Evolutionary conservation across 108 stramenopile species (phyloP), one percentile per base, ranked within the genome.

Genomic region (Nitzschia sp.): DNA sequence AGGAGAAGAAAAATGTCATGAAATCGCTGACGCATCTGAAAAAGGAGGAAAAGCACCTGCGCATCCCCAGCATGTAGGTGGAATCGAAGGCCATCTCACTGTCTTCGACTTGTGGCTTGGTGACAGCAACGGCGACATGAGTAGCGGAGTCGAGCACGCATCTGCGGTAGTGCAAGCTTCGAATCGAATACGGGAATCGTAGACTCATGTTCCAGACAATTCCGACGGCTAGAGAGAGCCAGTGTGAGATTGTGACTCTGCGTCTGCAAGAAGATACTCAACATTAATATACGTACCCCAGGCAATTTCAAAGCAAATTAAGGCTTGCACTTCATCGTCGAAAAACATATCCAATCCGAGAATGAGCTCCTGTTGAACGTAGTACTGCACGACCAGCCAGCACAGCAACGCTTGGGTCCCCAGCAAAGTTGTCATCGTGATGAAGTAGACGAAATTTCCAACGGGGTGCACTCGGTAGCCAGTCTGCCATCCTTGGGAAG

Each of bases 301-400:
- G 3, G 71, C 69, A 23, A 89, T 75, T 54, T 71, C 76, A 70
- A 84, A 84, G 13, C 74, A 80, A 57, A 62, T 57, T 30, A 88
- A 66, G 26, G 79, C 82, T 75, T 88, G 82, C 13, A 66, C 36
- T 61, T 89, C 88, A 19, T 81, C 54, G 29, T 74, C 66, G 46
- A 88, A 62, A 31, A 78, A 32, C 13, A 55, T 42, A 45, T 83
- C 71, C 29, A 81, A 62, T 1, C 61, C 55, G 25, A 24, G 8
- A 21, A 45, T 26, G 21, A 26, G 25, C 42, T 62, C 42, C 23
- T 62, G 61, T 24, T 62, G 61, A 23, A 46, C 25, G 26, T 62
- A 62, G 61, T 62, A 62, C 42, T 45, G 38, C 6, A 42, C 23
- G 36, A 25, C 26, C 38, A 62, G 32, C 9, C 5, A 42, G 11